These are phyloP conservation scores for Sporodiniella umbellata DNA, from an alignment of 371 early-diverging fungal species.

Conservation along the genomic window DNA sequence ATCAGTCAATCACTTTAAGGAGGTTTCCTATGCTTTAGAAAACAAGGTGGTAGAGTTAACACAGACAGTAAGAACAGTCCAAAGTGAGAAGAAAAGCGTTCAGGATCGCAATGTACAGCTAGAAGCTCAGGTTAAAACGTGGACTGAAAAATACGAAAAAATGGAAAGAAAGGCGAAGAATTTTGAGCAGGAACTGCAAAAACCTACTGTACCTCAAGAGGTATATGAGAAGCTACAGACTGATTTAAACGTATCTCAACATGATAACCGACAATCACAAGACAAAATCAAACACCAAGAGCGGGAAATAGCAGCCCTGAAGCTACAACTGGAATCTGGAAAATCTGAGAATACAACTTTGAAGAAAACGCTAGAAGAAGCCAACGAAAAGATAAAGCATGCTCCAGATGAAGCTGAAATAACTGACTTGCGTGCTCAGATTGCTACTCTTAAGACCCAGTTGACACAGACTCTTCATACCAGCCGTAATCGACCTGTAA, in stretches of 20 bases:
- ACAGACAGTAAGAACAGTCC: slow-evolving; percentile 68
- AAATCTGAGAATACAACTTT: slow-evolving; percentile 69
- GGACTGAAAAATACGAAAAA: slow-evolving; percentile 73
- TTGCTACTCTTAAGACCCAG: slow-evolving; percentile 48
- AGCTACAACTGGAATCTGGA: slow-evolving; percentile 54
- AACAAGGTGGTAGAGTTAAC: slow-evolving; percentile 94
- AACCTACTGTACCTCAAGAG: slow-evolving; percentile 59
- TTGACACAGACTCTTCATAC: slow-evolving; percentile 38
- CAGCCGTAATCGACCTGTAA: slow-evolving; percentile 30
- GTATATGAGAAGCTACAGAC: slow-evolving; percentile 59
- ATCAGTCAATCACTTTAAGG: slow-evolving; percentile 89
- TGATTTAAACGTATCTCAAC: slow-evolving; percentile 39
- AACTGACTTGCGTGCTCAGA: slow-evolving; percentile 43
- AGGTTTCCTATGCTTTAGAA: slow-evolving; percentile 92
- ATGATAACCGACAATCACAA: slow-evolving; percentile 39
- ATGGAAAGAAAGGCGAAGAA: slow-evolving; percentile 49
- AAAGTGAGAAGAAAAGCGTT: slow-evolving; percentile 65
- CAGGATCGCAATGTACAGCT: slow-evolving; percentile 55
- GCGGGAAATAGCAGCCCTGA: slow-evolving; percentile 58
- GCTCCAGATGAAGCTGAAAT: slow-evolving; percentile 41
- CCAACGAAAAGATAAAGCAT: slow-evolving; percentile 28
- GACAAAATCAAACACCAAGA: slow-evolving; percentile 66
- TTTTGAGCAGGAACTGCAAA: slow-evolving; percentile 49
- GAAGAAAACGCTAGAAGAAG: slow-evolving; percentile 40
- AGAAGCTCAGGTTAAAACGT: slow-evolving; percentile 66